phyloP scores from a whole-genome alignment of 495 filamentous ascomycete species.

The Trypethelium eluteriae region DNA sequence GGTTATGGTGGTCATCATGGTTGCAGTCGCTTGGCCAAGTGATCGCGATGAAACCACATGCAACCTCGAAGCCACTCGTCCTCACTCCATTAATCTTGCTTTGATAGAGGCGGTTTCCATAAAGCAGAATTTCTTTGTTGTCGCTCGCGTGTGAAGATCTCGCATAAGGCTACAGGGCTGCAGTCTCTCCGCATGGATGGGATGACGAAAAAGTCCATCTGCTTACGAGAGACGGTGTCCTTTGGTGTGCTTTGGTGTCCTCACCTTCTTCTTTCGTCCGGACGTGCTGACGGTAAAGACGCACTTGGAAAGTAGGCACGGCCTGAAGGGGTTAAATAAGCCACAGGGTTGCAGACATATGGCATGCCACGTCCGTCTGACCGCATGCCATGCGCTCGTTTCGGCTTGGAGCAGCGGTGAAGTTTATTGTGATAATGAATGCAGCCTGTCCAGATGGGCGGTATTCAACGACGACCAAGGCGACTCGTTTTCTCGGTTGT shows the following conservation, averaged over 20 bases:
- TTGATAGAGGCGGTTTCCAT: not conserved
- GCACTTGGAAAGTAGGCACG: conserved; percentile 8
- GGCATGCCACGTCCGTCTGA: conserved; percentile 5
- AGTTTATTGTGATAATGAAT: not conserved
- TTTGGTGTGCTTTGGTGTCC: not conserved
- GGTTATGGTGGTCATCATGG: not conserved
- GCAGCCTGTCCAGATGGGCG: not conserved
- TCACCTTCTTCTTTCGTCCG: conserved; percentile 10
- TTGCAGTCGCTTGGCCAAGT: not conserved
- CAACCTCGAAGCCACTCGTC: not conserved
- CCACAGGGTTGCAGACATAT: conserved; percentile 6
- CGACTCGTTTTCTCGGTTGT: no score
- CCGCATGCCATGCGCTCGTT: not conserved
- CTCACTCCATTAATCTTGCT: not conserved
- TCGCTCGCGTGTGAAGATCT: not conserved
- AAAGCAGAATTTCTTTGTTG: not conserved
- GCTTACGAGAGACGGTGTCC: conserved; percentile 12
- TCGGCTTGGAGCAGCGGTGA: conserved; percentile 7
- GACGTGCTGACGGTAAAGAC: not conserved
- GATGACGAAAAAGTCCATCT: not conserved
- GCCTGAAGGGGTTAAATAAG: not conserved
- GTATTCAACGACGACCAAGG: not conserved
- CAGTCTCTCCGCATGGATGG: not conserved
- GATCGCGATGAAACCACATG: conserved; percentile 9
- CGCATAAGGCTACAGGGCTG: conserved; percentile 8